Base-by-base conservation (phyloP, 495 filamentous ascomycete species). In the Penicillium coprophilum region DNA sequence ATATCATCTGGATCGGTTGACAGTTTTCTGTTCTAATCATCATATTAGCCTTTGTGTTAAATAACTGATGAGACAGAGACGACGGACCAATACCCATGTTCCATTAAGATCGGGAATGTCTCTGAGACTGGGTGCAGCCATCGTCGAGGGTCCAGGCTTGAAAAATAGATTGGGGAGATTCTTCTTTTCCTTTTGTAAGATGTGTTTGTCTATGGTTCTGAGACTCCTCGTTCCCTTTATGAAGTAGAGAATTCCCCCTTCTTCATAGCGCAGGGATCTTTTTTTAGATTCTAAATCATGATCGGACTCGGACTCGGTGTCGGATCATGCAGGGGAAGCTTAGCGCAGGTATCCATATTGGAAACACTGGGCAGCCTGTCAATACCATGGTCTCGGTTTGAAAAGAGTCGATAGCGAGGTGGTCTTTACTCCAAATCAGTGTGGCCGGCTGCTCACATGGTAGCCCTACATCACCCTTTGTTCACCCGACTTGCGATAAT, bases 231-330 rank as follows among this genome's bases (percentile, higher is more conserved):
- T 30, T 44, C 38, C 28, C 30, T 59, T 51, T 36, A 43, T n/a
- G 24, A 5, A 0, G 19, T 17, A 15, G 10, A 41, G 3, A 12
- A 21, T n/a, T 12, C 1, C 13, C 15, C 12, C 30, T 32, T 8
- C 34, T n/a, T 15, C 13, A 23, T n/a, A 9, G 5, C 1, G 8
- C 19, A 50, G 11, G 24, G 7, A 9, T 17, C n/a, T 6, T 12
- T 6, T 39, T 6, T 13, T 12, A 19, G n/a, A n/a, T 46, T 21
- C 13, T 13, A 13, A 6, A 19, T 23, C 11, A 2, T 30, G 30
- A 6, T 59, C 58, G 59, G 58, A 59, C 10, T 65, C 62, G 59
- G 59, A 40, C 45, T 65, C 59, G 62, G 62, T 15, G 31, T 64
- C 58, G 36, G 58, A 45, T 32, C 30, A 39, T 44, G 38, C 50